Evolutionary conservation across 1,284 basidiomycete species (phyloP).

Genomic region (Trametes hirsuta): DNA sequence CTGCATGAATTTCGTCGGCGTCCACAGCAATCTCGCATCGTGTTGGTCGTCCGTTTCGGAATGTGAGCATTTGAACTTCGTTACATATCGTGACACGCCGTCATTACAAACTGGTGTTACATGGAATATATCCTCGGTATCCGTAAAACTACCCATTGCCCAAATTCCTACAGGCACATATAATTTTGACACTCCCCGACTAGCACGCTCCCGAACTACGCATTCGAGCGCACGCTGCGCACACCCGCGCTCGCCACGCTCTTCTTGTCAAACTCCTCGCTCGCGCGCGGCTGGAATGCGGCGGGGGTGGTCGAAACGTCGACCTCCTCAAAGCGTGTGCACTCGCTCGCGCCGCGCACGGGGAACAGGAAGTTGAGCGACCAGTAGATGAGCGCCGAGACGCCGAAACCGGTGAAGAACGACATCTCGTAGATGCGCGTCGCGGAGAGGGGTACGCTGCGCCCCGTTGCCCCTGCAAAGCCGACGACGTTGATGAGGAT

Average conservation of each 20-base stretch:
- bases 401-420: conserved; percentile 80
- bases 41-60: too few species aligned
- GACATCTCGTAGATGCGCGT: conserved; percentile 74
- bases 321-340: conserved; percentile 58
- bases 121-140: too few species aligned
- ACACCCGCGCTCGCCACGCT: conserved; percentile 17
- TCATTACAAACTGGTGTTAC: too few species aligned
- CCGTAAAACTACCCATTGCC: too few species aligned
- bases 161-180: too few species aligned
- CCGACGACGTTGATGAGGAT: conserved; percentile 85
- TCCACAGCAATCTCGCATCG: too few species aligned
- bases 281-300: conserved; percentile 7
- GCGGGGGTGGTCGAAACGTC: conserved; percentile 48
- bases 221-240: conserved; percentile 11
- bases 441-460: conserved; percentile 62
- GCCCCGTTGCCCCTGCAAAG: conserved; percentile 66
- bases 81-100: too few species aligned
- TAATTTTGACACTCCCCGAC: too few species aligned
- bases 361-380: conserved; percentile 62
- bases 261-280: conserved; percentile 19
- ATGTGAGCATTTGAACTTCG: too few species aligned
- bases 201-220: background rate
- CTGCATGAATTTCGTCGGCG: too few species aligned
- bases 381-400: conserved; percentile 69
- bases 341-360: conserved; percentile 49